Base-by-base conservation (phyloP, 1,284 basidiomycete species). In the Exobasidium cylindrosporum region DNA sequence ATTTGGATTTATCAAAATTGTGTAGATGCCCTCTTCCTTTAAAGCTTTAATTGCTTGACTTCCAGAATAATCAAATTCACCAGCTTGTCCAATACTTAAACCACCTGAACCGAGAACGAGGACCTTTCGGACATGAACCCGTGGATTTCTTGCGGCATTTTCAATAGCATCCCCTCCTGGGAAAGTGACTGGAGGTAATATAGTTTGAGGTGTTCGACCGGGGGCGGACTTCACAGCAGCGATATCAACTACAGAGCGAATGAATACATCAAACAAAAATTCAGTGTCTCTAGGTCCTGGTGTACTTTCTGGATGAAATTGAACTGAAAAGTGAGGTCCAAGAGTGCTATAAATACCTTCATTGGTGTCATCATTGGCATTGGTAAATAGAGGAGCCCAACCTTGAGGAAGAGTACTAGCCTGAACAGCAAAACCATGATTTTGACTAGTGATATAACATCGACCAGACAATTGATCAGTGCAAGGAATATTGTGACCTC, bases 201-300 rank as follows among this genome's bases (percentile, higher is more conserved):
- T 57, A 49, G 69, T 65, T 26, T 54, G 52, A 7, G 67, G 58
- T 17, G 63, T 62, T 31, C 54, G 62, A 30, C 67, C 64, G 2
- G 29, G 29, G 43, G 31, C 30, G 23, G 88, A 84, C 40, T 84
- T 83, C 59, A 86, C 85, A n/a, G 88, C 89, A 58, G 87, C 86
- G 76, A 88, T 91, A 74, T 92, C 89, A 44, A 86, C 80, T 75
- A 97, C 86, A 76, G 89, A 91, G 80, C 89, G 86, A 76, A 98
- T 87, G 85, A 99, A 99, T 47, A 96, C 92, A 68, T 98, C 94
- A 80, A 98, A 99, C 62, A 99, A 85, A 83, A 97, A 98, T 81
- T 98, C 96, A 62, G 96, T 98, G 80, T 99, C 96, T 63, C 93
- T 87, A 28, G 96, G 96, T 45, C 96, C 96, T n/a, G 96, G 94